Evolutionary conservation across 2,329 filamentous ascomycete species (phyloP).

Genomic region (Coniochaeta pulveracea): DNA sequence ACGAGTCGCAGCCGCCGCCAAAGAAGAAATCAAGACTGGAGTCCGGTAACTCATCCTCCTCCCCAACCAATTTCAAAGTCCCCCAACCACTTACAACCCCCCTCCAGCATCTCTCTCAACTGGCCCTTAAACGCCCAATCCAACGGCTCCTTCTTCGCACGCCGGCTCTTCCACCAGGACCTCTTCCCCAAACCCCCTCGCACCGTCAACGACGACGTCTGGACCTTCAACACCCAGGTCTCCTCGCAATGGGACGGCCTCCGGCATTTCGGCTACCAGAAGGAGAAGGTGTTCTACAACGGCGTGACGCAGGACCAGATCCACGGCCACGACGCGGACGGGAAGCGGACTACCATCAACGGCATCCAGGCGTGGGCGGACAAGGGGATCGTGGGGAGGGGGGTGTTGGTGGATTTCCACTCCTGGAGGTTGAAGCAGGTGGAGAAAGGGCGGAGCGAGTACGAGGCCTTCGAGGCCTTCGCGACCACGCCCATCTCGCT

Average conservation of each 20-base stretch:
- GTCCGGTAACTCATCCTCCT: conserved; percentile 22
- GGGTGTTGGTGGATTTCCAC: conserved; percentile 41
- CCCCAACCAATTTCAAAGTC: conserved; percentile 4
- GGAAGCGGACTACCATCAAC: conserved; percentile 22
- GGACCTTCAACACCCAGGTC: conserved; percentile 46
- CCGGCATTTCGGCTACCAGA: conserved; percentile 37
- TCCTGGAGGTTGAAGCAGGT: conserved; percentile 29
- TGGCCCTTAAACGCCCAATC: conserved; percentile 45
- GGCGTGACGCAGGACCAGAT: conserved; percentile 27
- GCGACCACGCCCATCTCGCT: conserved; percentile 20
- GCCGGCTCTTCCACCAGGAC: conserved; percentile 35
- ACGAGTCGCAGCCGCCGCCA: conserved; percentile 36
- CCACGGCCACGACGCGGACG: conserved; percentile 17
- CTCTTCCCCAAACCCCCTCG: conserved; percentile 29
- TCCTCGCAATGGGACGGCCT: conserved; percentile 48
- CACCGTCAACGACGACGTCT: conserved; percentile 48
- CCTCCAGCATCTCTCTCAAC: conserved; percentile 43
- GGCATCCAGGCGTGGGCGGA: conserved; percentile 37
- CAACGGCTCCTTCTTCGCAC: conserved; percentile 40
- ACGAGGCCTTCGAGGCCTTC: conserved; percentile 20
- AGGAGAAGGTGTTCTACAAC: conserved; percentile 21
- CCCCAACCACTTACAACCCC: background rate
- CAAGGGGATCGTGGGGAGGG: conserved; percentile 43
- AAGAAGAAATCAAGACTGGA: conserved; percentile 42
- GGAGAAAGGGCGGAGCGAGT: conserved; percentile 6